Evolutionary conservation across 2,329 filamentous ascomycete species (phyloP).

Genomic region (Leptographium flavum): DNA sequence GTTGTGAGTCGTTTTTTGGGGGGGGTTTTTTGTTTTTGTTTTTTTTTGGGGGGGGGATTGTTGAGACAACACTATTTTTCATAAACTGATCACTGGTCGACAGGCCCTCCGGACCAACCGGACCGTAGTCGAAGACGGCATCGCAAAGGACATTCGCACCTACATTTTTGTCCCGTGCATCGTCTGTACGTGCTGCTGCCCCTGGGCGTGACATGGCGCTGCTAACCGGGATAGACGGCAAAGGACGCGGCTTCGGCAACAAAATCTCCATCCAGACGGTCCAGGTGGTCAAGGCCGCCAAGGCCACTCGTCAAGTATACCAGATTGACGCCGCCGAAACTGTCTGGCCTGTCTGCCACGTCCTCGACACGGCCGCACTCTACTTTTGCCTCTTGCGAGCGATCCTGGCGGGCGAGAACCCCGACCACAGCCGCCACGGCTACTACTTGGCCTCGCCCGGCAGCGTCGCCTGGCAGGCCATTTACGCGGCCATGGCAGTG

Average conservation of each 20-base stretch:
- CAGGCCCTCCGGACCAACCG: constrained; percentile 25
- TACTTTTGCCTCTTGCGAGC: constrained; percentile 29
- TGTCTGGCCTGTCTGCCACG: constrained; percentile 38
- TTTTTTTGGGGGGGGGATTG: too few species aligned
- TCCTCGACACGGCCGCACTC: constrained; percentile 29
- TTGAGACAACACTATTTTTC: too few species aligned
- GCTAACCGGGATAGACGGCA: constrained; percentile 18
- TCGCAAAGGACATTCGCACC: constrained; percentile 26
- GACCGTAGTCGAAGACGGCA: constrained; percentile 26
- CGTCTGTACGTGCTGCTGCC: constrained; percentile 23
- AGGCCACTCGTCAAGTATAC: constrained; percentile 24
- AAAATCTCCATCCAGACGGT: constrained; percentile 35
- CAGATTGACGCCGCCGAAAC: constrained; percentile 20
- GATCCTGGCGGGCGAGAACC: constrained; percentile 25
- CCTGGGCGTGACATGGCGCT: background rate
- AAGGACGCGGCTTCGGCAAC: constrained; percentile 35
- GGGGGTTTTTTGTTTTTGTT: too few species aligned
- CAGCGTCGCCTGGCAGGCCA: constrained; percentile 31
- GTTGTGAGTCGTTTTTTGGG: too few species aligned
- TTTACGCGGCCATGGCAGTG: constrained; percentile 31
- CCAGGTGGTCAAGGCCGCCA: constrained; percentile 30
- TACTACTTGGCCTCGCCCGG: constrained; percentile 37
- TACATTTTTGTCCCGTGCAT: constrained; percentile 41
- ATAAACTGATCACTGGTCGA: too few species aligned
- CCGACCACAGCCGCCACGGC: constrained; percentile 26